Base-by-base conservation (phyloP, 2,329 filamentous ascomycete genomes). In the Penicillium sp. region DNA sequence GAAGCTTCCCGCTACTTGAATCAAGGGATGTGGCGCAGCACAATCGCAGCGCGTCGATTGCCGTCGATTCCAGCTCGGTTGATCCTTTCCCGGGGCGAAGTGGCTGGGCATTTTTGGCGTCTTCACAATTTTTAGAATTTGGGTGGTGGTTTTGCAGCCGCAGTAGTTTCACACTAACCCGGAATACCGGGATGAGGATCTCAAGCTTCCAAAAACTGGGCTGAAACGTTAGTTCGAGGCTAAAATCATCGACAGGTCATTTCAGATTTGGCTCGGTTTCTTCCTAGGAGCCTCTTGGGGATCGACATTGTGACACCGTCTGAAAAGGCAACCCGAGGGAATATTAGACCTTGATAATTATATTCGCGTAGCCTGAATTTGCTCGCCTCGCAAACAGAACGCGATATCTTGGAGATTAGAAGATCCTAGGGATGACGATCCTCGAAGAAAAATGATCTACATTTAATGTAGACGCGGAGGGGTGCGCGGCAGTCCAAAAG, bases 221-320 rank as follows among this genome's bases (percentile, higher is more conserved):
- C 9, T 48, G 49, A 52, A 52, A 52, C 49, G 38, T 31, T 45
- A 35, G 49, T 45, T 27, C 32, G 27, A 45, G 31, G 37, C 32
- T 42, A 29, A 9, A 18, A 20, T 3, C 31, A 37, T 13, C 37
- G 45, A 47, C 18, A 37, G 40, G 24, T 52, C 42, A 28, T 28
- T 29, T 43, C 20, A 15, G 27, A 4, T 1, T 43, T 38, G 15
- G 24, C 7, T 13, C n/a, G n/a, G 13, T 27, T 8, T 20, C 7
- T 31, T 18, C 25, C 24, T 31, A 27, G 40, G 25, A 42, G 39
- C 45, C 39, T 47, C 4, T 35, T 41, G 5, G 12, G 29, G 35
- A 32, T 20, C 37, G 27, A 35, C 44, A 37, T 29, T 18, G 13
- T 9, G 27, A 6, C n/a, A 42, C 5, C 3, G 33, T n/a, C 27